Conservation (phyloP, 495 filamentous ascomycete species). For the Penicillium canariense region DNA sequence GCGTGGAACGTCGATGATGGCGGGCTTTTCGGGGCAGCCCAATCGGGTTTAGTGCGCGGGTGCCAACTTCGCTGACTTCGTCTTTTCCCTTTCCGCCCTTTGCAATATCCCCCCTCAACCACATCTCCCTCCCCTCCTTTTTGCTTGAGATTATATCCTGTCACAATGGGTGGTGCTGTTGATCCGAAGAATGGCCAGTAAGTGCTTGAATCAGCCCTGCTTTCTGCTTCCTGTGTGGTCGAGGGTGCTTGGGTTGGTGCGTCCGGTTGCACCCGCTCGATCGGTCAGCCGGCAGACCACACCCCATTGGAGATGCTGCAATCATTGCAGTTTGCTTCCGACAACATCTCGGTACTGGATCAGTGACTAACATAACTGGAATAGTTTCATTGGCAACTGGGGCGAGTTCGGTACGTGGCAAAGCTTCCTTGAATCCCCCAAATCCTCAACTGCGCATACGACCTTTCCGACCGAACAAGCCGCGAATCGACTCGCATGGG, state of each 20-base stretch:
- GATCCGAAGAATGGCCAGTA: conserved; percentile 69
- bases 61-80: conserved; percentile 36
- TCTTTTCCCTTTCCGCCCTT: conserved; percentile 27
- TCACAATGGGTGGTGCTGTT: conserved; percentile 67
- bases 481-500: background rate
- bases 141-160: conserved; percentile 12
- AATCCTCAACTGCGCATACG: conserved; percentile 14
- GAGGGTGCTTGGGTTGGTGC: conserved; percentile 6
- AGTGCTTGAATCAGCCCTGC: conserved; percentile 40
- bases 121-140: conserved; percentile 19
- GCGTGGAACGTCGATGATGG: conserved; percentile 25
- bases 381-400: conserved; percentile 82
- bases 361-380: conserved; percentile 21
- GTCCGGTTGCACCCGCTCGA: conserved; percentile 27
- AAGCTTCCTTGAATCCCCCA: conserved; percentile 15
- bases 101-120: conserved; percentile 18
- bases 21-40: conserved; percentile 41
- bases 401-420: conserved; percentile 73
- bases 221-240: conserved; percentile 9
- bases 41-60: conserved; percentile 42
- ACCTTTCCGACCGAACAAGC: background rate
- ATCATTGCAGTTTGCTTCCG: background rate
- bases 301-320: background rate
- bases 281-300: background rate
- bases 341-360: background rate